phyloP scores from a whole-genome alignment of 352 stramenopile species.

The Phytophthora brassicae region DNA sequence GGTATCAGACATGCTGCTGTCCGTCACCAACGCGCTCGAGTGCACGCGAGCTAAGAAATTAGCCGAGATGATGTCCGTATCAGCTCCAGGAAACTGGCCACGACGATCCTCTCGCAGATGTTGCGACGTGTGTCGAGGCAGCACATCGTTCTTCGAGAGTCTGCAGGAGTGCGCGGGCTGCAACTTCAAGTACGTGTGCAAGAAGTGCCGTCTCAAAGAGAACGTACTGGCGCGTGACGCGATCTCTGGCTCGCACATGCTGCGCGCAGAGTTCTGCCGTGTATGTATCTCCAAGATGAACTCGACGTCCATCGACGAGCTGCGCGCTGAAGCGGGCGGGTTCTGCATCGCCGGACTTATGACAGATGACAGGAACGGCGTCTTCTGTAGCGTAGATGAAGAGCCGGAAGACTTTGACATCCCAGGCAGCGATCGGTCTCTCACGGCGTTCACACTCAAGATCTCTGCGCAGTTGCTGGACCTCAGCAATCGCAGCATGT shows the following conservation, averaged over 20 bases:
- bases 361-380: conserved; percentile 13
- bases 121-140: conserved; percentile 38
- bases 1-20: conserved; percentile 28
- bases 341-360: conserved; percentile 7
- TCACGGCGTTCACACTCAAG: conserved; percentile 38
- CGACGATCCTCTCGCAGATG: conserved; percentile 18
- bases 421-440: conserved; percentile 28
- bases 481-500: conserved; percentile 23
- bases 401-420: conserved; percentile 29
- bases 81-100: conserved; percentile 8
- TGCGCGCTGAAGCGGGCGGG: conserved; percentile 16
- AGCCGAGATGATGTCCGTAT: conserved; percentile 26
- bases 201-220: conserved; percentile 38
- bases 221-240: conserved; percentile 30
- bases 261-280: conserved; percentile 35
- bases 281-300: conserved; percentile 37
- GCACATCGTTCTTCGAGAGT: conserved; percentile 31
- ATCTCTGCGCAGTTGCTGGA: conserved; percentile 34
- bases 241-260: conserved; percentile 17
- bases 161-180: conserved; percentile 30
- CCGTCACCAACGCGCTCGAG: conserved; percentile 29
- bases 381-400: conserved; percentile 14
- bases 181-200: conserved; percentile 36
- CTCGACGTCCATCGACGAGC: conserved; percentile 29
- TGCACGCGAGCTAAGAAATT: conserved; percentile 41